Evolutionary conservation across 108 stramenopile genomes (phyloP), one percentile per base, ranked within the genome.

Genomic region (Skeletonema tropicum): DNA sequence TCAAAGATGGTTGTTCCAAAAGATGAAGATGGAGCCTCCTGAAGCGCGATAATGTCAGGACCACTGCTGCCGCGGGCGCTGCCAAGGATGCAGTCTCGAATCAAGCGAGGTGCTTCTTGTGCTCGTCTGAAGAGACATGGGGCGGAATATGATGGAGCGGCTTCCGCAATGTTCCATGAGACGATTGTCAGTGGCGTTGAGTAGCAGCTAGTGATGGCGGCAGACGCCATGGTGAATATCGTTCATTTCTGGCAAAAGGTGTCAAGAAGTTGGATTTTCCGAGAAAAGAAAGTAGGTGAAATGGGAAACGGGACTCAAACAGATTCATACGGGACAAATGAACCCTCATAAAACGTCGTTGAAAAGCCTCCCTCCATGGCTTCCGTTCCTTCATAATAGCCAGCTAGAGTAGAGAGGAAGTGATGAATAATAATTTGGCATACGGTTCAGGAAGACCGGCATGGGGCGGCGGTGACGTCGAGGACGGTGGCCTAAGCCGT

Each of bases 391-490:
- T n/a, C n/a, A n/a, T n/a, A n/a, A n/a, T n/a, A n/a, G n/a, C n/a
- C n/a, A n/a, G n/a, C n/a, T 21, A 21, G n/a, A 55, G 17, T n/a
- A 25, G 6, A 62, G 33, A 33, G 36, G 11, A 19, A 12, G 36
- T 1, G 1, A 19, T 2, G 61, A 60, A 68, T 29, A 42, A 55
- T 26, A 45, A 57, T 23, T 74, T 80, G 74, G 38, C 67, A 23
- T 83, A 83, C 83, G 83, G 83, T 48, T 83, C 83, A 9, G 83
- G 83, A 36, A 74, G 69, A 46, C 83, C 83, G 19, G 38, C 32
- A 19, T 83, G 83, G 83, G 66, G 66, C 2, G 72, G 73, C 39
- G 73, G 68, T 11, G 82, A 79, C 33, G 73, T 62, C 66, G 83
- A 80, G 35, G 66, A 73, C 12, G 78, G 77, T 41, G 83, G 74